Percentiles rank a stretch among this genome's conserved stretches.
Evolutionary conservation across 192 early-diverging fungal species (phyloP).

Genomic region (Coemansia sp.): DNA sequence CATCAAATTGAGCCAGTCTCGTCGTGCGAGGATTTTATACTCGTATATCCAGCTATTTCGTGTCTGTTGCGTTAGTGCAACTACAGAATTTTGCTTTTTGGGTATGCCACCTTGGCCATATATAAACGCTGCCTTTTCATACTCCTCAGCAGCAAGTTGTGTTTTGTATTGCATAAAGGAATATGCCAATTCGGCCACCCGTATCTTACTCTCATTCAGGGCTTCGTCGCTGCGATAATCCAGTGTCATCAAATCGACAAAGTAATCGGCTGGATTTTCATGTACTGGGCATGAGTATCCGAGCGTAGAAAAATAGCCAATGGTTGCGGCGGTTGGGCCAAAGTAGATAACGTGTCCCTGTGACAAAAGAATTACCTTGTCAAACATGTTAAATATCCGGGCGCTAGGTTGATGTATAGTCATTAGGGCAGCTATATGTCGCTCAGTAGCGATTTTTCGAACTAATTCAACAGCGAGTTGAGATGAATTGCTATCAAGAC

Average conservation of each 20-base stretch:
- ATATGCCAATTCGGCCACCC: constrained; percentile 42
- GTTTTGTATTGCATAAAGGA: constrained; percentile 28
- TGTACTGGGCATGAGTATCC: constrained; percentile 66
- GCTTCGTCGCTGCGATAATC: constrained; percentile 47
- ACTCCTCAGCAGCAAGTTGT: neutral
- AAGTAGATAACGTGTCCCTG: constrained; percentile 66
- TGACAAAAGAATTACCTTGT: constrained; percentile 73
- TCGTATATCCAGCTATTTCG: constrained; percentile 55
- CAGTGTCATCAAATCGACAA: constrained; percentile 65
- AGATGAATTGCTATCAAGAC: constrained; percentile 72
- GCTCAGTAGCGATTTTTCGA: constrained; percentile 56
- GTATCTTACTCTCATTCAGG: constrained; percentile 31
- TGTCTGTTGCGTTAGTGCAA: neutral
- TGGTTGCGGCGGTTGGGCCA: constrained; percentile 52
- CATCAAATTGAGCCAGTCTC: constrained; percentile 52
- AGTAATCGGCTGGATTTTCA: constrained; percentile 75
- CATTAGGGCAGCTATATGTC: constrained; percentile 72
- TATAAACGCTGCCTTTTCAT: neutral
- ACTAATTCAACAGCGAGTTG: constrained; percentile 65
- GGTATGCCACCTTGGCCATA: neutral
- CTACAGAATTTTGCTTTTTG: neutral
- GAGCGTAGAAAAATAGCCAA: constrained; percentile 51
- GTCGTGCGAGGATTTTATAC: constrained; percentile 48
- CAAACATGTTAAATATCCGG: constrained; percentile 80
- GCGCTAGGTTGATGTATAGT: constrained; percentile 92